Conservation (phyloP, 208 protist species). For the Crithidia expoeki region DNA sequence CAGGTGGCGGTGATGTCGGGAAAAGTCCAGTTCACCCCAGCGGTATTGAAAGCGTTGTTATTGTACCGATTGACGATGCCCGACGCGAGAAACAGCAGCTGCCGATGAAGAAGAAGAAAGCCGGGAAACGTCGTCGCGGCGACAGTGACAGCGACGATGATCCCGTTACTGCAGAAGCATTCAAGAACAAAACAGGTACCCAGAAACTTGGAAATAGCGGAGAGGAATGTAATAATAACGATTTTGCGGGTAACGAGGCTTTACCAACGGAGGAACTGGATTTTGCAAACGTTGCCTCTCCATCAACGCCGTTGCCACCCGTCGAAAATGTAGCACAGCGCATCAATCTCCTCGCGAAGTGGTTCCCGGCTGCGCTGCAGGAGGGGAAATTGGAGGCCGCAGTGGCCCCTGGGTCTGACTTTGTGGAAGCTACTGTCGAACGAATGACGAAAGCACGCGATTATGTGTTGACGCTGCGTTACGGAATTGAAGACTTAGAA, state of each 20-base stretch:
- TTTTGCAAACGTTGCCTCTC: constrained; percentile 21
- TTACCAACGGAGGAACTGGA: constrained; percentile 7
- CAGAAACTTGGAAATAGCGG: too few relatives aligned
- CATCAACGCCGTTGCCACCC: constrained; percentile 18
- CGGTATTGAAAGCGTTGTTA: constrained; percentile 5
- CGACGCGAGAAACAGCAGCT: constrained; percentile 18
- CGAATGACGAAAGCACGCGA: constrained; percentile 64
- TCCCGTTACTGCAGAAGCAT: neutral
- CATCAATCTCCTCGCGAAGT: constrained; percentile 68
- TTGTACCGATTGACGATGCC: constrained; percentile 14
- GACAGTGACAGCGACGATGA: constrained; percentile 18
- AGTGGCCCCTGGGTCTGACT: constrained; percentile 44
- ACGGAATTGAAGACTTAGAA: constrained; percentile 70
- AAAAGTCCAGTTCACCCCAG: neutral
- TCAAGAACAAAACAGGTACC: neutral
- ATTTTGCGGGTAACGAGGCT: too few relatives aligned
- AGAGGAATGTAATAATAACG: too few relatives aligned
- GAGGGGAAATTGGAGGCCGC: constrained; percentile 60
- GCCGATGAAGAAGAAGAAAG: constrained; percentile 35
- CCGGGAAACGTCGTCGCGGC: constrained; percentile 14
- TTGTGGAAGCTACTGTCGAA: constrained; percentile 50
- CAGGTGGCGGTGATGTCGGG: neutral
- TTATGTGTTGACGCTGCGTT: constrained; percentile 57
- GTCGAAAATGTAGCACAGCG: constrained; percentile 27
- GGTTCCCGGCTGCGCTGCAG: constrained; percentile 72